Base-by-base conservation (phyloP, 192 early-diverging fungal species). In the Umbelopsis sp. region DNA sequence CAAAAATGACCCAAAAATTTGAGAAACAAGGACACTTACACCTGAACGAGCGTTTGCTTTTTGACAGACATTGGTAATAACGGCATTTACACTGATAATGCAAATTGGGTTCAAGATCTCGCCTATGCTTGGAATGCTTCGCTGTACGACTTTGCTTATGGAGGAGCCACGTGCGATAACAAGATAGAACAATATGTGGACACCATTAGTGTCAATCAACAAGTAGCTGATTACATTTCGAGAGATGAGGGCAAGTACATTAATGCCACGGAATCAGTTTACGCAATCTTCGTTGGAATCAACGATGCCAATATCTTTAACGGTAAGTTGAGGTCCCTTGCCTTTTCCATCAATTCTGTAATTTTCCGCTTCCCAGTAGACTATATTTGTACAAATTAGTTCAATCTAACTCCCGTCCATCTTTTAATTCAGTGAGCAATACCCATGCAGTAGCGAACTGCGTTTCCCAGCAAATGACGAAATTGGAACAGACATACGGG, bases 101-200 rank as follows among this genome's bases (percentile, higher is more conserved):
- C 74, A 21, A 29, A 76, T 12, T 80, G 79, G 79, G 71, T 34
- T 59, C 74, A 80, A 68, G 44, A 76, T 66, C 45, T 80, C 9
- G 29, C 79, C 17, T 69, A 56, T 17, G 71, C 51, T 49, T 80
- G 79, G 79, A 70, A 76, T 45, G 72, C 74, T 2, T 52, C 56
- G 0, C 38, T 80, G 20, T 62, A 74, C 24, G 71, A 36, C 36
- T 80, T 76, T 74, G 79, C 79, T 14, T 76, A 65, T 29, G 71
- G 59, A 43, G 79, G 79, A 8, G 70, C 79, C 24, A 68, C 75
- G 6, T 80, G 79, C 49, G 74, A 80, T 20, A 76, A 70, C 52
- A 29, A 24, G 4, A 54, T 78, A 24, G 73, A 73, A 44, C 66
- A 65, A 4, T 70, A 72, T 14, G 65, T 50, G 21, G 29, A 53